Evolutionary conservation across 1,139 yeast species (phyloP).

Genomic region (Yamadazyma dendronema): DNA sequence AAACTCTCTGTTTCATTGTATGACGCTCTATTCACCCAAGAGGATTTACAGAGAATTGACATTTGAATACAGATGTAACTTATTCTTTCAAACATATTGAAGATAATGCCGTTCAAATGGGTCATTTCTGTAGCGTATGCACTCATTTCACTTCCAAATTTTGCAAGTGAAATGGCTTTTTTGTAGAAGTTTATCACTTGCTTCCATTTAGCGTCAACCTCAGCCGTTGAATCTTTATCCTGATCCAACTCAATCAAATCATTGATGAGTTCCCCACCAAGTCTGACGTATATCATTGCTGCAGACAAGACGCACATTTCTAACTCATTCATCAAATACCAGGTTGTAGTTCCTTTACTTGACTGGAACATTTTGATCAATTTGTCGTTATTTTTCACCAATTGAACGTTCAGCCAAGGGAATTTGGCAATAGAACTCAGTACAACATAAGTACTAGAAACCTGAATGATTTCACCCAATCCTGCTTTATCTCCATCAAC

Average conservation of each 20-base stretch:
- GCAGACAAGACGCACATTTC: slow-evolving; percentile 24
- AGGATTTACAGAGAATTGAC: slow-evolving; percentile 37
- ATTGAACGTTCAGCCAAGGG: slow-evolving; percentile 13
- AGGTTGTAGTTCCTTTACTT: slow-evolving; percentile 14
- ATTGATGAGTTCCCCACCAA: slow-evolving; percentile 38
- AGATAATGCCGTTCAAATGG: slow-evolving; percentile 18
- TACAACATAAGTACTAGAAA: background rate
- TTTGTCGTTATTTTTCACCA: slow-evolving; percentile 1
- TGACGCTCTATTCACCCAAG: slow-evolving; percentile 38
- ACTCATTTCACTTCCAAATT: slow-evolving; percentile 21
- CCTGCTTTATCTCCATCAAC: too few relatives aligned
- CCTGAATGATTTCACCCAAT: too few relatives aligned
- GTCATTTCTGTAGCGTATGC: slow-evolving; percentile 2
- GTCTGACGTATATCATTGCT: slow-evolving; percentile 29
- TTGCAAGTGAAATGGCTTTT: slow-evolving; percentile 26
- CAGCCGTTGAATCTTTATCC: slow-evolving; percentile 10
- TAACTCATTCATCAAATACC: slow-evolving; percentile 35
- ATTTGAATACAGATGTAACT: slow-evolving; percentile 37
- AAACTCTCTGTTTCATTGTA: slow-evolving; percentile 28
- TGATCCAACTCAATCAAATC: slow-evolving; percentile 30
- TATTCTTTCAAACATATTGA: slow-evolving; percentile 26
- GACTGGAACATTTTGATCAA: slow-evolving; percentile 1
- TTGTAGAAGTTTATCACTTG: slow-evolving; percentile 34
- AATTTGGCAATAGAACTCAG: background rate
- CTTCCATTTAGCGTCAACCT: slow-evolving; percentile 33